These are phyloP conservation scores for Excoecaria agallocha DNA, from an alignment of 345 rosid genomes.

Conservation along the genomic window DNA sequence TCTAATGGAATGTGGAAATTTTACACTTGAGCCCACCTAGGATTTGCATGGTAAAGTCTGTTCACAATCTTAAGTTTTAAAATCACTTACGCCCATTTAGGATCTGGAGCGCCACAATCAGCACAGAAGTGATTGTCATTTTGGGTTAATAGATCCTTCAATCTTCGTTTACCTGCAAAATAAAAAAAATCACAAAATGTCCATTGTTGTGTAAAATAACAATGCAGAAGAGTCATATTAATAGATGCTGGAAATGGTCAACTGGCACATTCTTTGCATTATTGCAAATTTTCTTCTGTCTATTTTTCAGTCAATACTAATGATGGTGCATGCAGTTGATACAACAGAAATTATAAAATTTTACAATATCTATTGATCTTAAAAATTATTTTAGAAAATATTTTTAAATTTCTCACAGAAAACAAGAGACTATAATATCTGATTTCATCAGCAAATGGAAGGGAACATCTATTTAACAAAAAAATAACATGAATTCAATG, in stretches of 20 bases:
- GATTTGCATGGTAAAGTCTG: not conserved
- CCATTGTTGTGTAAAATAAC: not conserved
- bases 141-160: conserved; percentile 67
- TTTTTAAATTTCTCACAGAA: not conserved
- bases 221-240: not conserved
- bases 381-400: not conserved
- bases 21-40: not conserved
- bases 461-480: not conserved
- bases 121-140: conserved; percentile 86
- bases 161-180: conserved; percentile 63
- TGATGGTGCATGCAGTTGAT: not conserved
- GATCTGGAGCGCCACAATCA: conserved; percentile 95
- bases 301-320: not conserved
- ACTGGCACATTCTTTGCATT: not conserved
- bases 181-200: not conserved
- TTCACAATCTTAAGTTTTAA: conserved; percentile 1
- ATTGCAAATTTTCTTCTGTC: not conserved
- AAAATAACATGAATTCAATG: not conserved
- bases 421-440: not conserved
- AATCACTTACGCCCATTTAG: conserved; percentile 97
- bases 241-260: not conserved
- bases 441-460: conserved; percentile 1
- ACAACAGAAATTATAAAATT: not conserved
- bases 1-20: not conserved
- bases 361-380: not conserved